These are phyloP conservation scores for Reticulomyxa filosa DNA, from an alignment of 78 protist genomes.

Conservation along the genomic window DNA sequence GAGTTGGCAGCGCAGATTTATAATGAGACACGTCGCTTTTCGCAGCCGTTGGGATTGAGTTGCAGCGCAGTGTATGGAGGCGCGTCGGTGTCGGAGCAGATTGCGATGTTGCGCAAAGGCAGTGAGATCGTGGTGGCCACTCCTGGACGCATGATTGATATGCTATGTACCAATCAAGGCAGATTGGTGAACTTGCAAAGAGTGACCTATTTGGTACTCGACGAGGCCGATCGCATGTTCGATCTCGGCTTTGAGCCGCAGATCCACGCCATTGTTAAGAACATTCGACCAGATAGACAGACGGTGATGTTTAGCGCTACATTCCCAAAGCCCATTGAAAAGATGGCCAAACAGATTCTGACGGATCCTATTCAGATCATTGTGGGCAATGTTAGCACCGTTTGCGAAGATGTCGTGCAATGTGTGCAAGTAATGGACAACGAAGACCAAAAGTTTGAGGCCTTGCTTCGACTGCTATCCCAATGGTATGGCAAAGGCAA, in stretches of 20 bases:
- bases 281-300: slow-evolving; percentile 69
- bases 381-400: slow-evolving; percentile 67
- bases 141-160: slow-evolving; percentile 97
- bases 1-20: slow-evolving; percentile 83
- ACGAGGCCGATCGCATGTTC: slow-evolving; percentile 98
- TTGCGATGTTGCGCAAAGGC: slow-evolving; percentile 66
- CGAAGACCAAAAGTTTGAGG: background rate
- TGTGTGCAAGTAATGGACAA: slow-evolving; percentile 47
- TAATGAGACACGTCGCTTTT: slow-evolving; percentile 42
- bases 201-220: slow-evolving; percentile 75
- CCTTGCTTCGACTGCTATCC: slow-evolving; percentile 12
- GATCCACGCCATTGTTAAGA: slow-evolving; percentile 44
- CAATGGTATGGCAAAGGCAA: slow-evolving; percentile 8
- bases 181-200: slow-evolving; percentile 69
- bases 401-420: slow-evolving; percentile 51
- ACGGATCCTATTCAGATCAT: slow-evolving; percentile 58
- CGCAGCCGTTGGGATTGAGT: slow-evolving; percentile 20
- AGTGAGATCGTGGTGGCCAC: slow-evolving; percentile 82
- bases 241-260: slow-evolving; percentile 83
- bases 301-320: slow-evolving; percentile 83
- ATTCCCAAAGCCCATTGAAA: slow-evolving; percentile 52
- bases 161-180: slow-evolving; percentile 62
- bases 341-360: slow-evolving; percentile 29
- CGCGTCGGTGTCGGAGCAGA: slow-evolving; percentile 65
- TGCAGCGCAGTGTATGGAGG: slow-evolving; percentile 83